Base-by-base conservation (phyloP, 768 basidiomycete species). In the Infundibulicybe gibba region DNA sequence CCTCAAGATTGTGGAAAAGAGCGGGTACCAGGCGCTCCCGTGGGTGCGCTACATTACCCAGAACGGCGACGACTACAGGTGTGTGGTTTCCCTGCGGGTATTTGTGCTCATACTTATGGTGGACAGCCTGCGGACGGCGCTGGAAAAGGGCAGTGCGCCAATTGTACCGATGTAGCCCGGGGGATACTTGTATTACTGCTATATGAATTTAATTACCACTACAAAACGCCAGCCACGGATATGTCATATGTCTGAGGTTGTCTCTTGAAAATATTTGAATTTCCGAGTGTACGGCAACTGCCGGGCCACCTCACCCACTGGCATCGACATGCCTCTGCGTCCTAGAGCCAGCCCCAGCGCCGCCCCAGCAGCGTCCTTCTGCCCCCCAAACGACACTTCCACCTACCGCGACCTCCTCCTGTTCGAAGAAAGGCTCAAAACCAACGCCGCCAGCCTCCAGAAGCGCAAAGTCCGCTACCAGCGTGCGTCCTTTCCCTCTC, bases 1-100 rank as follows among this genome's bases (percentile, higher is more conserved):
- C 66, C 78, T 99, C 52, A 98, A 98, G 68, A 93, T 99, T 44
- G 94, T 98, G 0, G 97, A 99, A 69, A 98, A 98, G 77, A 92
- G 90, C 51, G 97, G 94, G 15, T 98, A 99, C 65, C 92, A 95
- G 65, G 91, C 93, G 3, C 66, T 95, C 38, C 94, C 94, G 1
- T 97, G 94, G 94, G 94, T 98, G 49, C 74, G 94, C 49, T 97
- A 93, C 62, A 90, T 94, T 49, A 91, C 90, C 2, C 88, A 92
- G 65, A 90, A 92, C 56, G 91, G 90, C 14, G 90, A 93, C 57
- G 90, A 92, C 61, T 92, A 92, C 61, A 92, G 90, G 90, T 90
- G 37, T 5, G 58, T 49, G 11, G 15, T 9, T 40, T 14, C 19
- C n/a, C n/a, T n/a, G n/a, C n/a, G n/a, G n/a, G n/a, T n/a, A n/a